phyloP scores from a whole-genome alignment of 139 green algal genomes.

The Asterochloris sp. region DNA sequence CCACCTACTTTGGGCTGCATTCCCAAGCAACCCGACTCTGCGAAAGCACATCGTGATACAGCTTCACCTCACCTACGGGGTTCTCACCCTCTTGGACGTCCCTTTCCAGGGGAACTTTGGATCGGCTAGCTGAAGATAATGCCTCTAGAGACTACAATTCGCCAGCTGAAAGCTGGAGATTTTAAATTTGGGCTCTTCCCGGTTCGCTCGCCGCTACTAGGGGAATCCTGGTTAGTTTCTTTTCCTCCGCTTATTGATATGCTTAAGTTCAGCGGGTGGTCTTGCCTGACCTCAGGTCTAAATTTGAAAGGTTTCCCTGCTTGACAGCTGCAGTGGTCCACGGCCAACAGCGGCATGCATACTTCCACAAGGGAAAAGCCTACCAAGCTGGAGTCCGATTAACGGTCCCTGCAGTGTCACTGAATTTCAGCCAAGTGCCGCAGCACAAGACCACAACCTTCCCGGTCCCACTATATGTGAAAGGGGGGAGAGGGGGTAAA shows the following conservation, averaged over 20 bases:
- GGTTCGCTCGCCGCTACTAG: slow-evolving; percentile 90
- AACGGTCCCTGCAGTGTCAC: slow-evolving; percentile 41
- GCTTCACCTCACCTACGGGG: slow-evolving; percentile 63
- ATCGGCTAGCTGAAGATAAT: slow-evolving; percentile 51
- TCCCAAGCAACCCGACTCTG: slow-evolving; percentile 90
- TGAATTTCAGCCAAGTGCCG: slow-evolving; percentile 51
- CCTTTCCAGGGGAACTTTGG: slow-evolving; percentile 76
- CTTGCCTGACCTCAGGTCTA: slow-evolving; percentile 88
- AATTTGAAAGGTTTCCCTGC: slow-evolving; percentile 29
- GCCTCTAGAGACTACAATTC: slow-evolving; percentile 91
- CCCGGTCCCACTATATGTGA: background rate
- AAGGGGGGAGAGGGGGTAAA: slow-evolving; percentile 36
- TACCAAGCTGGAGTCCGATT: slow-evolving; percentile 34
- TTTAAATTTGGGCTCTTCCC: slow-evolving; percentile 85
- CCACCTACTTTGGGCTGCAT: slow-evolving; percentile 88
- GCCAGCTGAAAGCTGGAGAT: slow-evolving; percentile 62
- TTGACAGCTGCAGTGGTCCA: background rate
- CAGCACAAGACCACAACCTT: slow-evolving; percentile 46
- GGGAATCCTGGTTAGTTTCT: slow-evolving; percentile 94
- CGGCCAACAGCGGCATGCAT: slow-evolving; percentile 23
- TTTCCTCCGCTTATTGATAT: slow-evolving; percentile 96
- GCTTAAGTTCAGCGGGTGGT: slow-evolving; percentile 91
- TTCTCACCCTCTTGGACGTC: slow-evolving; percentile 84
- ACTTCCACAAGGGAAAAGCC: slow-evolving; percentile 13
- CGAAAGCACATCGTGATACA: slow-evolving; percentile 70